Evolutionary conservation across 176 grass and related monocot species (phyloP).

Genomic region (Avena eriantha): DNA sequence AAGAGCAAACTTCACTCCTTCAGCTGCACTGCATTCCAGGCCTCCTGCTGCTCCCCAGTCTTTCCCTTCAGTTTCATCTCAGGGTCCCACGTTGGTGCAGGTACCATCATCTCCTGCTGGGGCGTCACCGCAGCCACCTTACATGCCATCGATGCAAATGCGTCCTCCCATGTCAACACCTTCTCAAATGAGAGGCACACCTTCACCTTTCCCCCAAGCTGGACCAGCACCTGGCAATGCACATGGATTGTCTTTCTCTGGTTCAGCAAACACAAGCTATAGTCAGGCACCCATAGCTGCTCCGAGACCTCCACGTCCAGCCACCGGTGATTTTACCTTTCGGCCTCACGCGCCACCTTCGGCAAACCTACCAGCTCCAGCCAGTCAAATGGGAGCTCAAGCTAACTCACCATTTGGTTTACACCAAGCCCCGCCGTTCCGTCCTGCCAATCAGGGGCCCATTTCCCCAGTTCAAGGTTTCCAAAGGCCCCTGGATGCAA

Average conservation of each 20-base stretch:
- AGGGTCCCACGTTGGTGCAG: conserved; percentile 40
- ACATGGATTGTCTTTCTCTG: conserved; percentile 35
- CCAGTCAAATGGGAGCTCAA: conserved; percentile 36
- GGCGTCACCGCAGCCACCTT: conserved; percentile 19
- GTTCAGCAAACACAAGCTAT: conserved; percentile 35
- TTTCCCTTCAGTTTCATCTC: conserved; percentile 46
- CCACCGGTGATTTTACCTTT: conserved; percentile 77
- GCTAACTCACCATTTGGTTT: conserved; percentile 34
- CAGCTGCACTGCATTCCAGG: conserved; percentile 49
- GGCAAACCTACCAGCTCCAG: conserved; percentile 22
- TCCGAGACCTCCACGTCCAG: conserved; percentile 59
- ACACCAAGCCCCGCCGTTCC: conserved; percentile 48
- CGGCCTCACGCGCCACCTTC: conserved; percentile 42
- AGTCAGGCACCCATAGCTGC: conserved; percentile 28
- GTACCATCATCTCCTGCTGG: conserved; percentile 48
- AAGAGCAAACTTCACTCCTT: conserved; percentile 45
- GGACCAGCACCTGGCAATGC: conserved; percentile 36
- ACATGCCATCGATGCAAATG: conserved; percentile 35
- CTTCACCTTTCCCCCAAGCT: conserved; percentile 57
- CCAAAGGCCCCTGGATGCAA: conserved; percentile 49
- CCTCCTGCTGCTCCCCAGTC: conserved; percentile 30
- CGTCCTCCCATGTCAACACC: conserved; percentile 25
- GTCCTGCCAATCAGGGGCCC: conserved; percentile 49
- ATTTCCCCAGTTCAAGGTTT: conserved; percentile 50
- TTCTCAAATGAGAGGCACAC: conserved; percentile 40